Base-by-base conservation (phyloP, 2,329 filamentous ascomycete species). In the Chlorencoelia australis region DNA sequence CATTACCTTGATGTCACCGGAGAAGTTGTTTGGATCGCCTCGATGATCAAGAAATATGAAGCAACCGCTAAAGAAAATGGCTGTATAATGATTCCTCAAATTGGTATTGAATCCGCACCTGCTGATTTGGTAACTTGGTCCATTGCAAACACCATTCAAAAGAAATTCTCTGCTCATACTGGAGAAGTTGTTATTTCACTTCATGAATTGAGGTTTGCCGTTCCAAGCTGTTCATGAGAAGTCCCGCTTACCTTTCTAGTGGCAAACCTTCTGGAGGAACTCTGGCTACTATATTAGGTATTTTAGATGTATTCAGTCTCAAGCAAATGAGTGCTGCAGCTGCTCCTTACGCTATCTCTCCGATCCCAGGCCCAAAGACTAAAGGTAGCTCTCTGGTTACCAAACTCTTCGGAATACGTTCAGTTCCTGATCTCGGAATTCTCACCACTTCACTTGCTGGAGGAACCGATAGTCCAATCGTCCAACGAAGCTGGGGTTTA, bases 1-100 rank as follows among this genome's bases (percentile, higher is more conserved):
- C 74, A 80, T 53, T 80, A 80, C 47, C 53, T 79, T 24, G 75
- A 79, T 52, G 69, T 69, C 30, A 79, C 74, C 0, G 75, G 75
- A 35, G 75, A 80, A 53, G 59, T 67, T 8, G 66, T 70, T 2
- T 79, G 68, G 60, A 68, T 74, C 13, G 53, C 60, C n/a, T 57
- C 59, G 17, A 80, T 80, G 75, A 71, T 76, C 43, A 61, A 63
- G 36, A 74, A 72, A 49, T 76, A 79, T 50, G 68, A 74, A 37
- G 49, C 53, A 2, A 53, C 55, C 4, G 75, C 75, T 14, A 66
- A 69, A 51, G 51, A 58, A 20, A 69, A 59, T 14, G 75, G 75
- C 10, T 71, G 72, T 19, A 65, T 73, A 48, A 63, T 80, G 59
- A 64, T 82, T 32, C 73, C 75, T 8, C 73, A 81, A 54, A 64